Percentiles rank a stretch among this genome's conserved stretches.
Evolutionary conservation across 257 asterid genomes (phyloP).

Genomic region (Petunia secreta): DNA sequence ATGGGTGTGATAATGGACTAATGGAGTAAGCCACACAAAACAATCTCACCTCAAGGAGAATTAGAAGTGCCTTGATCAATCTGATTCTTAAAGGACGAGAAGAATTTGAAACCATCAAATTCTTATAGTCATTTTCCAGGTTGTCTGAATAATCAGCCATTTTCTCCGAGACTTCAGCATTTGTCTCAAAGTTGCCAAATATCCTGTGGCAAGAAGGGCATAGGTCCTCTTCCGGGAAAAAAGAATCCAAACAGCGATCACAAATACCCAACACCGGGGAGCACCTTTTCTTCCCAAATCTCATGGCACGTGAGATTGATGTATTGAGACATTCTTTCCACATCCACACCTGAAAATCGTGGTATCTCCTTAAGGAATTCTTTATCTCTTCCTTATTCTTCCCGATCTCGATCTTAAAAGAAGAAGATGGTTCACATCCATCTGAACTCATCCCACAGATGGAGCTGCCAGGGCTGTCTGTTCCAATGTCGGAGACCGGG

Average conservation of each 20-base stretch:
- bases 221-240: slow-evolving; percentile 40
- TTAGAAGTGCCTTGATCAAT: slow-evolving; percentile 66
- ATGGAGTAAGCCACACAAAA: too few relatives aligned
- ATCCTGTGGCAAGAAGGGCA: slow-evolving; percentile 53
- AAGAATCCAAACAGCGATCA: slow-evolving; percentile 56
- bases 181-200: slow-evolving; percentile 32
- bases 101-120: slow-evolving; percentile 33
- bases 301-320: slow-evolving; percentile 48
- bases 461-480: slow-evolving; percentile 59
- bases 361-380: slow-evolving; percentile 58
- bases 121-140: slow-evolving; percentile 33
- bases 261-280: slow-evolving; percentile 61
- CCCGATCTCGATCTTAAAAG: slow-evolving; percentile 66
- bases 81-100: slow-evolving; percentile 58
- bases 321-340: slow-evolving; percentile 78
- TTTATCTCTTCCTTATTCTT: slow-evolving; percentile 52
- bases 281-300: slow-evolving; percentile 60
- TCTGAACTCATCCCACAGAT: slow-evolving; percentile 53
- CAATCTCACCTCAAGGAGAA: slow-evolving; percentile 66
- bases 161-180: slow-evolving; percentile 34
- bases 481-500: slow-evolving; percentile 39
- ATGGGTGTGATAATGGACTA: too few relatives aligned
- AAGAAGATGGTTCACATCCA: slow-evolving; percentile 51
- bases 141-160: slow-evolving; percentile 33
- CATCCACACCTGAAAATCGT: slow-evolving; percentile 72